phyloP scores from a whole-genome alignment of 371 early-diverging fungal species.

The Mortierella sp. region DNA sequence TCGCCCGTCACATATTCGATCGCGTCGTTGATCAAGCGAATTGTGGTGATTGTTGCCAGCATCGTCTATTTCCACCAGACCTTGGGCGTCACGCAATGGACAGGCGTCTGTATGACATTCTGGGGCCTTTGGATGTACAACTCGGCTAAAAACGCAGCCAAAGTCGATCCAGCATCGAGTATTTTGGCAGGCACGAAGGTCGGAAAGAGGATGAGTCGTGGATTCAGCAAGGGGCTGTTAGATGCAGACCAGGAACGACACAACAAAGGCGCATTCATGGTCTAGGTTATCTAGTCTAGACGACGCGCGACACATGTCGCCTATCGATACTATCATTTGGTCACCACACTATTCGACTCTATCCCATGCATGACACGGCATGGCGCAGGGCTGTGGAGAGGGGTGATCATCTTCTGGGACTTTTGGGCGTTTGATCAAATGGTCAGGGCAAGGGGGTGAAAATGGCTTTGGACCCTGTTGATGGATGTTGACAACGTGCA shows the following conservation, averaged over 20 bases:
- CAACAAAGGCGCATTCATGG: slow-evolving; percentile 21
- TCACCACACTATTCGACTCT: too few species aligned
- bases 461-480: not conserved
- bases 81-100: slow-evolving; percentile 68
- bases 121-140: slow-evolving; percentile 89
- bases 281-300: too few species aligned
- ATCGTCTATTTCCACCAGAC: slow-evolving; percentile 88
- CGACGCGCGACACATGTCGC: too few species aligned
- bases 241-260: slow-evolving; percentile 17
- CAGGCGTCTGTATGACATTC: slow-evolving; percentile 85
- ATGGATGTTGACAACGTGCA: too few species aligned
- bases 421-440: not conserved
- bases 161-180: slow-evolving; percentile 27
- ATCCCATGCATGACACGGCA: too few species aligned
- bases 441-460: too few species aligned
- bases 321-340: too few species aligned
- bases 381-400: too few species aligned
- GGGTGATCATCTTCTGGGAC: too few species aligned
- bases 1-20: slow-evolving; percentile 92
- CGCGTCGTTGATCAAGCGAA: slow-evolving; percentile 87
- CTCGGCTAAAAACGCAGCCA: slow-evolving; percentile 69
- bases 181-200: slow-evolving; percentile 31
- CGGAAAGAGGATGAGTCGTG: slow-evolving; percentile 33
- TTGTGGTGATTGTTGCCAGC: slow-evolving; percentile 87
- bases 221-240: slow-evolving; percentile 20